A percentile compares a stretch with the other conserved stretches of the same genome.
phyloP scores from a whole-genome alignment of 129 eudicot genomes.

The Helianthus tuberosus region DNA sequence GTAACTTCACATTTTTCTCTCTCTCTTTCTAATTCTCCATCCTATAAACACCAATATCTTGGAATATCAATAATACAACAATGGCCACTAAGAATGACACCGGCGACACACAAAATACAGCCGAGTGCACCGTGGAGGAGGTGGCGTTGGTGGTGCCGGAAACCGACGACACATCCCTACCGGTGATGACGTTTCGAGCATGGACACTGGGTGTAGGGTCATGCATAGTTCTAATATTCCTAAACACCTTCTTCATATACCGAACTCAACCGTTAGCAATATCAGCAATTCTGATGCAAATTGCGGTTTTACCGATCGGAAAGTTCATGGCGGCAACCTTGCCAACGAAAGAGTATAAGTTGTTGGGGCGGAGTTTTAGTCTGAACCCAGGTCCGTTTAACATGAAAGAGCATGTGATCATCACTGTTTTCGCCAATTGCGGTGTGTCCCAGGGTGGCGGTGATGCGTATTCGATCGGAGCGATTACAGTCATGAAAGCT shows the following conservation, averaged over 20 bases:
- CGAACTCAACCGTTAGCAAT: slow-evolving; percentile 84
- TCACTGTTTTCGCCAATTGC: slow-evolving; percentile 84
- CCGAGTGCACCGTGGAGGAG: slow-evolving; percentile 78
- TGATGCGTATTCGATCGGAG: slow-evolving; percentile 93
- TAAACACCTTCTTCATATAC: slow-evolving; percentile 89
- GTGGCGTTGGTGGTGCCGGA: slow-evolving; percentile 94
- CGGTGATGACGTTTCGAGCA: slow-evolving; percentile 92
- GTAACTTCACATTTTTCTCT: background rate
- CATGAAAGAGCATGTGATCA: slow-evolving; percentile 88
- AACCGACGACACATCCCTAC: slow-evolving; percentile 79
- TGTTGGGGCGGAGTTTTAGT: slow-evolving; percentile 60
- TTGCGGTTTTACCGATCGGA: slow-evolving; percentile 77
- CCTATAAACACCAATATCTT: background rate
- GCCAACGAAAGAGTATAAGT: slow-evolving; percentile 46
- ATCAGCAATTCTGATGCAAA: slow-evolving; percentile 89
- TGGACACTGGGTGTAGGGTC: slow-evolving; percentile 80
- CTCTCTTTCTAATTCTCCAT: background rate
- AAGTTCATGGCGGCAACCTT: slow-evolving; percentile 83
- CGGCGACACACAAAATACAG: background rate
- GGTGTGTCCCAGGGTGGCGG: slow-evolving; percentile 87
- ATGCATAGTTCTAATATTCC: slow-evolving; percentile 65
- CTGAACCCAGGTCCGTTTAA: slow-evolving; percentile 97
- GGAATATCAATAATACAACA: too few relatives aligned
- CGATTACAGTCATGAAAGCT: slow-evolving; percentile 94
- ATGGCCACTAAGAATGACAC: slow-evolving; percentile 31